Conservation (phyloP, 169 alveolate species). For the Eimeria tenella region DNA sequence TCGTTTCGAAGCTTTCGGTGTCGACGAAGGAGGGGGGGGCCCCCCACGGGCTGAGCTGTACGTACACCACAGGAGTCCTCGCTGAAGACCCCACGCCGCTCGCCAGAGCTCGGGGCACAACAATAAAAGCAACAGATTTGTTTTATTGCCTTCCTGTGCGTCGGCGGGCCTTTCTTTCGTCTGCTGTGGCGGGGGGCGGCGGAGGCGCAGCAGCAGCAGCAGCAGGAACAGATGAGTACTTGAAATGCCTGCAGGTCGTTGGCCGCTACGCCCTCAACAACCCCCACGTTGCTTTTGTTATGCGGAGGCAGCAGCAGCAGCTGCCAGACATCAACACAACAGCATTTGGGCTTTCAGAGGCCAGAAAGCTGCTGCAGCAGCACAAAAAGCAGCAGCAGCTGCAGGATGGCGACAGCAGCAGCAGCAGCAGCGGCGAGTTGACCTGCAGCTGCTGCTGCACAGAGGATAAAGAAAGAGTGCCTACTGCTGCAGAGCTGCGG, state of each 20-base stretch:
- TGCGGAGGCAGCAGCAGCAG: constrained; percentile 83
- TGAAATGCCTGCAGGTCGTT: constrained; percentile 93
- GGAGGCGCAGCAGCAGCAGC: constrained; percentile 9
- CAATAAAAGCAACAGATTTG: constrained; percentile 89
- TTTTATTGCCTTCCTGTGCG: constrained; percentile 91
- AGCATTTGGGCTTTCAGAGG: constrained; percentile 77
- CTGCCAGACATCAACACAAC: constrained; percentile 87
- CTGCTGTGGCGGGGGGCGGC: not conserved
- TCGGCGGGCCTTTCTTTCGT: constrained; percentile 45
- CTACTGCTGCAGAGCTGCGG: constrained; percentile 16
- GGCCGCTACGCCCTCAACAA: constrained; percentile 95
- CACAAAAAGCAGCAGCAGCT: constrained; percentile 58
- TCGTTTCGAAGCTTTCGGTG: constrained; percentile 94
- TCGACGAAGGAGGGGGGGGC: constrained; percentile 87
- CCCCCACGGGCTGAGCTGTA: constrained; percentile 86
- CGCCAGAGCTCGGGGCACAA: constrained; percentile 88
- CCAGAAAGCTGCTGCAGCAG: constrained; percentile 80
- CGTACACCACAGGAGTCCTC: constrained; percentile 82
- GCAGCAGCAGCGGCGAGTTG: not conserved
- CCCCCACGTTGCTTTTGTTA: constrained; percentile 91
- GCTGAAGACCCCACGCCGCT: not conserved
- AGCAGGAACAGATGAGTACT: constrained; percentile 86
- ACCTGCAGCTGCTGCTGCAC: constrained; percentile 50
- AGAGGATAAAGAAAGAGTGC: constrained; percentile 58
- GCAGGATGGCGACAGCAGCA: constrained; percentile 4